Evolutionary conservation across 2,329 filamentous ascomycete species (phyloP).

Genomic region (Cladobotryum mycophilum): DNA sequence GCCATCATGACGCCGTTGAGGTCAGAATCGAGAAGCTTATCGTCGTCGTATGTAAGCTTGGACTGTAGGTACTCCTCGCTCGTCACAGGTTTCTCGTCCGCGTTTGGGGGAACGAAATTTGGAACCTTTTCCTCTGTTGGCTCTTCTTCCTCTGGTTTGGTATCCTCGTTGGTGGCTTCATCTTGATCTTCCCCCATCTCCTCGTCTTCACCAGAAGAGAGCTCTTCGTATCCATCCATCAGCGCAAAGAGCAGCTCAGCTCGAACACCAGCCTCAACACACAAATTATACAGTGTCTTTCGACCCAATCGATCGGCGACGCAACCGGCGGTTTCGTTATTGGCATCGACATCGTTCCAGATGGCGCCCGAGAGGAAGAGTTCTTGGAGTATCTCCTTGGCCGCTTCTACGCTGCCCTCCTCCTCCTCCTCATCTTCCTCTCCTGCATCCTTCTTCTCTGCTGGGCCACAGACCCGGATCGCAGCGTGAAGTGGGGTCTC

Average conservation of each 20-base stretch:
- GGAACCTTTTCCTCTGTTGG: slow-evolving; percentile 25
- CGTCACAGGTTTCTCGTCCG: slow-evolving; percentile 44
- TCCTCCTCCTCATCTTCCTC: slow-evolving; percentile 27
- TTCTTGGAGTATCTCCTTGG: slow-evolving; percentile 62
- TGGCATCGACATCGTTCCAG: slow-evolving; percentile 89
- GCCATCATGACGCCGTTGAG: slow-evolving; percentile 91
- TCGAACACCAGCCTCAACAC: slow-evolving; percentile 83
- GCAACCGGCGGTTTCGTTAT: slow-evolving; percentile 87
- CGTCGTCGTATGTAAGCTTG: slow-evolving; percentile 55
- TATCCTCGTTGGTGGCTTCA: slow-evolving; percentile 14
- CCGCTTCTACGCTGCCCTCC: slow-evolving; percentile 48
- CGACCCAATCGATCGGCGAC: slow-evolving; percentile 67
- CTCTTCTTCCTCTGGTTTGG: slow-evolving; percentile 25
- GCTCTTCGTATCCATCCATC: slow-evolving; percentile 72
- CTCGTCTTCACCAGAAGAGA: slow-evolving; percentile 53
- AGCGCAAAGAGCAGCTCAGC: slow-evolving; percentile 82
- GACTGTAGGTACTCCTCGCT: slow-evolving; percentile 65
- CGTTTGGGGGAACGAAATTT: slow-evolving; percentile 30
- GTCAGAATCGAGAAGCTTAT: slow-evolving; percentile 65
- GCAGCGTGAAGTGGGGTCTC: slow-evolving; percentile 86
- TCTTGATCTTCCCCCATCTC: slow-evolving; percentile 37
- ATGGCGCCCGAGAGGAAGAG: slow-evolving; percentile 85
- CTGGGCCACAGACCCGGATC: slow-evolving; percentile 64
- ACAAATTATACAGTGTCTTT: slow-evolving; percentile 66
- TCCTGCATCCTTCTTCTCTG: slow-evolving; percentile 6